Conservation (phyloP, 208 protist species). For the Acanthamoeba pearcei region DNA sequence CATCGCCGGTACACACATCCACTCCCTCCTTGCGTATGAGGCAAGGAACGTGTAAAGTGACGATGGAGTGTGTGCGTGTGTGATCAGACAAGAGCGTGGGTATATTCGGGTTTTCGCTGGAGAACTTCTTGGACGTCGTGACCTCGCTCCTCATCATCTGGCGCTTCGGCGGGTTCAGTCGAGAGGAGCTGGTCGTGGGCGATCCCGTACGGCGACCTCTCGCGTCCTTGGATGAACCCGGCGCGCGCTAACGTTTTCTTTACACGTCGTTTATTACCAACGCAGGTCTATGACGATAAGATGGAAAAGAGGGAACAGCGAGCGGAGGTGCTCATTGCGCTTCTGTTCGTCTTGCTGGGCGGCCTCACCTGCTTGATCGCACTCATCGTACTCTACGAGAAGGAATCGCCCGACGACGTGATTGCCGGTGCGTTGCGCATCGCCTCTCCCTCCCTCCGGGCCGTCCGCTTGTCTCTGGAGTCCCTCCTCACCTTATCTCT, state of each 20-base stretch:
- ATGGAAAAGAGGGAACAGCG: slow-evolving; percentile 40
- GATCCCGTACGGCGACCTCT: not conserved
- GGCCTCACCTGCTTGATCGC: slow-evolving; percentile 44
- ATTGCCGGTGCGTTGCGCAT: not conserved
- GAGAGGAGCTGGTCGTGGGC: not conserved
- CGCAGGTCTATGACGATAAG: slow-evolving; percentile 20
- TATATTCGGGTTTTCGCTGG: slow-evolving; percentile 10
- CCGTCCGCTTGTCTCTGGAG: not conserved
- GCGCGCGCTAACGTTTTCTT: not conserved
- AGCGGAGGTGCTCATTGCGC: slow-evolving; percentile 36
- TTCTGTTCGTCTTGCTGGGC: slow-evolving; percentile 31
- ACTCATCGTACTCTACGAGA: slow-evolving; percentile 54
- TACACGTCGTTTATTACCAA: not conserved
- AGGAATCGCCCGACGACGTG: slow-evolving; percentile 57
- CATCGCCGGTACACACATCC: not conserved
- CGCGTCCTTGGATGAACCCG: not conserved
- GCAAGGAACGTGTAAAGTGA: not conserved
- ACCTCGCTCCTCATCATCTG: slow-evolving; percentile 63
- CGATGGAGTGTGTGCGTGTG: not conserved
- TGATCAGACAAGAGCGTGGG: slow-evolving; percentile 6
- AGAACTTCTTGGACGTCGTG: slow-evolving; percentile 35
- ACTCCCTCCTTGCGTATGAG: not conserved
- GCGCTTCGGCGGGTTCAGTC: slow-evolving; percentile 39
- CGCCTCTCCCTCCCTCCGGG: too few relatives aligned
- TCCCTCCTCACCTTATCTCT: not conserved